These are phyloP conservation scores for Cocos nucifera DNA, from an alignment of 176 grass and related monocot species.

Conservation along the genomic window DNA sequence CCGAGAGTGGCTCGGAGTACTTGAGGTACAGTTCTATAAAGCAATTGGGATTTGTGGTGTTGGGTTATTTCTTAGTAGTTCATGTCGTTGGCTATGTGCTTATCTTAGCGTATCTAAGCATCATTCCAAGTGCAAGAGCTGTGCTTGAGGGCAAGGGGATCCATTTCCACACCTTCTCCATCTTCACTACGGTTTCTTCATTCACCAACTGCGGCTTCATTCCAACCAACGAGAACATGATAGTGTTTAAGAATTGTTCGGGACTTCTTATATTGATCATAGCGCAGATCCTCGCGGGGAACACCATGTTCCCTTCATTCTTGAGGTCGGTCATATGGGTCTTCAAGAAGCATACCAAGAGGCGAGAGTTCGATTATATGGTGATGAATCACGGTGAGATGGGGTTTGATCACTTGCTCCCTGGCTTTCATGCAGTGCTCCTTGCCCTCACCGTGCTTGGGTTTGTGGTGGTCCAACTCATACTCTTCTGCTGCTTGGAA, in stretches of 20 bases:
- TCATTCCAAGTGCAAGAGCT: slow-evolving; percentile 11
- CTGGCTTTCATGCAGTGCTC: slow-evolving; percentile 11
- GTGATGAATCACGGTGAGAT: slow-evolving; percentile 13
- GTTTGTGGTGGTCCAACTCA: slow-evolving; percentile 32
- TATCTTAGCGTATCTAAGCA: slow-evolving; percentile 37
- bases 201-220: slow-evolving; percentile 75
- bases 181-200: slow-evolving; percentile 56
- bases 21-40: slow-evolving; percentile 7
- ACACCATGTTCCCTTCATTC: slow-evolving; percentile 56
- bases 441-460: slow-evolving; percentile 33
- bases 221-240: slow-evolving; percentile 68
- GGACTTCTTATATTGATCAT: slow-evolving; percentile 53
- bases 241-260: slow-evolving; percentile 41
- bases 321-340: slow-evolving; percentile 30
- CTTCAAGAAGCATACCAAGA: slow-evolving; percentile 26
- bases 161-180: slow-evolving; percentile 35
- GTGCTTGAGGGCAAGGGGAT: slow-evolving; percentile 49
- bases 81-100: slow-evolving; percentile 43
- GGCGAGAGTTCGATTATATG: slow-evolving; percentile 25
- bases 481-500: slow-evolving; percentile 52
- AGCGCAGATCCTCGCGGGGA: slow-evolving; percentile 48
- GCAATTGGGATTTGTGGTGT: slow-evolving; percentile 24
- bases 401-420: slow-evolving; percentile 45
- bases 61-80: slow-evolving; percentile 32
- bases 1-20: neutral